Evolutionary conservation across 257 asterid genomes (phyloP), one percentile per base, ranked within the genome.

Genomic region (Forsythia viridissima): DNA sequence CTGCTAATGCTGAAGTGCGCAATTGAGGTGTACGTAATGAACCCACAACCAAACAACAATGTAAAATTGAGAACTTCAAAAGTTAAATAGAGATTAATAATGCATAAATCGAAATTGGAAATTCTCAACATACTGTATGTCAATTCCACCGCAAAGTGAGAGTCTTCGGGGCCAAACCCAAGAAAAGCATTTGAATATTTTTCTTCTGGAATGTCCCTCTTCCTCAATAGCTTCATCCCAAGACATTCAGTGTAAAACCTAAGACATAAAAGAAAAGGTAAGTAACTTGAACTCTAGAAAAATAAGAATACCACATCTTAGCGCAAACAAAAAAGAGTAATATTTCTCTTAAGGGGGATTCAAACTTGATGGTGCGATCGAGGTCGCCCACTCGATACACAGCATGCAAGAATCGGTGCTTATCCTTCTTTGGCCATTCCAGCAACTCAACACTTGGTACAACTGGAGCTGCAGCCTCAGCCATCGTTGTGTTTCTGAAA

Each of bases 311-410:
- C 44, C 52, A 43, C 69, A 81, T 80, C 73, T 30, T 43, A 43
- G n/a, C 18, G 59, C 41, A 70, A 40, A 67, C n/a, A 74, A 74
- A 72, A 15, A n/a, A n/a, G 63, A 13, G 52, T 48, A 40, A 69
- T 10, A 59, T 13, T 10, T 55, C 57, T 41, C 80, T 16, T 61
- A 63, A 80, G 71, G 70, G 9, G 24, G 69, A 66, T n/a, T 63
- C 89, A 72, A 84, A 95, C 99, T 92, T 95, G 86, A 95, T 95
- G 76, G 99, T 92, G 71, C 94, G 94, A 12, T 95, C 98, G 37
- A 95, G 99, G 89, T 95, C 94, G 79, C 99, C 99, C 40, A 95
- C 99, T 6, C 99, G 97, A 81, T 92, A 95, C 55, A 95, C 99
- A 5, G 93, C 99, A 77, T 93, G 99, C 42, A 95, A 83, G 71